Percentiles rank a stretch among this genome's conserved stretches.
phyloP scores from a whole-genome alignment of 1,284 basidiomycete species.

The Agroathelia rolfsii region DNA sequence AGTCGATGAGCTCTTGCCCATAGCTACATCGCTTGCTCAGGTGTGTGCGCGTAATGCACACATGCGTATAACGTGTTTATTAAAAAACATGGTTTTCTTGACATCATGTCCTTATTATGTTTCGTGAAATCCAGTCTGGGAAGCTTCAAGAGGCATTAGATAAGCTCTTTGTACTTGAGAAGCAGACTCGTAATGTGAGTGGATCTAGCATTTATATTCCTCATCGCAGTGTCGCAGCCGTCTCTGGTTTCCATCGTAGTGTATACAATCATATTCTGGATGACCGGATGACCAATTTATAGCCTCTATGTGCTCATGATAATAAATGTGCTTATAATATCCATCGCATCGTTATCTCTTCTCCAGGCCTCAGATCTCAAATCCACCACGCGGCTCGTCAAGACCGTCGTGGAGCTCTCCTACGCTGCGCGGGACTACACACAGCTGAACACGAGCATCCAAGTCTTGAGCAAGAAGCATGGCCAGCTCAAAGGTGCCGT shows the following conservation, averaged over 20 bases:
- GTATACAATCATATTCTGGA: too few relatives aligned
- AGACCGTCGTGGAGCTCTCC: slow-evolving; percentile 60
- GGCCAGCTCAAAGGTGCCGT: slow-evolving; percentile 91
- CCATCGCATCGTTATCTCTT: slow-evolving; percentile 13
- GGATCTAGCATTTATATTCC: background rate
- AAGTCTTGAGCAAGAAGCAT: slow-evolving; percentile 86
- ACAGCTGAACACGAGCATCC: slow-evolving; percentile 67
- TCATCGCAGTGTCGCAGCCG: too few relatives aligned
- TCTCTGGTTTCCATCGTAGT: too few relatives aligned
- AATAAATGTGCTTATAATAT: too few relatives aligned
- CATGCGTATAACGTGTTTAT: background rate
- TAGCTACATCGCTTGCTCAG: slow-evolving; percentile 44
- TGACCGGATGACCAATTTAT: too few relatives aligned
- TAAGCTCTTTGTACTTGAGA: slow-evolving; percentile 84
- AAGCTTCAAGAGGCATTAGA: slow-evolving; percentile 83
- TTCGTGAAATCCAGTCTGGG: slow-evolving; percentile 65
- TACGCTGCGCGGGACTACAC: slow-evolving; percentile 66
- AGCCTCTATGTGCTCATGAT: too few relatives aligned
- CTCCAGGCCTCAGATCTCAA: slow-evolving; percentile 81
- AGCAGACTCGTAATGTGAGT: slow-evolving; percentile 90
- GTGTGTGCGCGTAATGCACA: slow-evolving; percentile 29
- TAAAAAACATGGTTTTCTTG: too few relatives aligned
- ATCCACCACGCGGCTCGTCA: slow-evolving; percentile 83
- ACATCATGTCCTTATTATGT: too few relatives aligned
- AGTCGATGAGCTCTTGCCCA: slow-evolving; percentile 52